A percentile compares a stretch with the other conserved stretches of the same genome.
phyloP scores from a whole-genome alignment of 225 moss, liverwort and hornwort species.

The Marchantia polymorpha region DNA sequence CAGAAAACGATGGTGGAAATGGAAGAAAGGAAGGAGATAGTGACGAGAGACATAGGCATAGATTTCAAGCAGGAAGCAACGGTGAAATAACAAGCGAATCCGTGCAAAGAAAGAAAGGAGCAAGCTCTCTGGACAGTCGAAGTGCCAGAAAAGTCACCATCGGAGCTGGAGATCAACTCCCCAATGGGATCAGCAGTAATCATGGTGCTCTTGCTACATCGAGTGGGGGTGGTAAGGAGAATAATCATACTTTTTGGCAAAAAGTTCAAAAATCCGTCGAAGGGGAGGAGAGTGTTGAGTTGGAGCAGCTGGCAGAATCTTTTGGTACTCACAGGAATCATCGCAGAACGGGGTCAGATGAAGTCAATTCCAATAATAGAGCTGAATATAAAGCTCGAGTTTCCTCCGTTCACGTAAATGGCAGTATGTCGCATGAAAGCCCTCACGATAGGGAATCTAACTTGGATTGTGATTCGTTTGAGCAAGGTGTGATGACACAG shows the following conservation, averaged over 20 bases:
- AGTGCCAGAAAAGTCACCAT: constrained; percentile 17
- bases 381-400: constrained; percentile 14
- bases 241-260: constrained; percentile 27
- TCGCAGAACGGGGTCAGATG: constrained; percentile 18
- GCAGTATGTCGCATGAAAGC: constrained; percentile 13
- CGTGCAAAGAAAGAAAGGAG: constrained; percentile 28
- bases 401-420: constrained; percentile 20
- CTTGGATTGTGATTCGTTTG: neutral
- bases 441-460: constrained; percentile 8
- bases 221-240: constrained; percentile 34
- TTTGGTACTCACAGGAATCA: constrained; percentile 13
- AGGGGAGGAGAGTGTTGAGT: constrained; percentile 12
- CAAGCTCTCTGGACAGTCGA: constrained; percentile 19
- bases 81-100: constrained; percentile 29
- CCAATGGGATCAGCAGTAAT: constrained; percentile 23
- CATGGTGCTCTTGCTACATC: constrained; percentile 21
- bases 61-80: constrained; percentile 32
- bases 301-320: constrained; percentile 21
- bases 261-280: constrained; percentile 23
- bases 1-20: constrained; percentile 32
- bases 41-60: constrained; percentile 43
- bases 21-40: constrained; percentile 41
- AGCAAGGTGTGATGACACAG: neutral
- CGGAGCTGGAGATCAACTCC: constrained; percentile 32
- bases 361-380: constrained; percentile 1